Evolutionary conservation across 257 asterid species (phyloP).

Genomic region (Mentha longifolia): DNA sequence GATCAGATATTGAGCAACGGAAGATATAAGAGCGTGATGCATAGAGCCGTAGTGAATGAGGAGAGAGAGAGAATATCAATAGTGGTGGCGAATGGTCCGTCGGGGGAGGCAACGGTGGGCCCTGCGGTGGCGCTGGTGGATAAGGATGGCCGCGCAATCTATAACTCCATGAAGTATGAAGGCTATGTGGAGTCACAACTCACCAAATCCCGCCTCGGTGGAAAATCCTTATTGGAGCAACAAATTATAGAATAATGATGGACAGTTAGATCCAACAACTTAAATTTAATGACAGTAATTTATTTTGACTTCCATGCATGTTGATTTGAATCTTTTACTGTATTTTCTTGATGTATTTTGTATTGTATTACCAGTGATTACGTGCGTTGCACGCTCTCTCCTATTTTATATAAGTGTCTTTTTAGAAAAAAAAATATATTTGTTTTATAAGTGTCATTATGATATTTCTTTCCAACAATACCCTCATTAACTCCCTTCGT

Average conservation of each 20-base stretch:
- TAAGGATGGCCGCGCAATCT: slow-evolving; percentile 35
- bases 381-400: no score
- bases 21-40: slow-evolving; percentile 44
- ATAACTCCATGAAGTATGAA: slow-evolving; percentile 46
- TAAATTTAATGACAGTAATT: no score
- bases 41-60: slow-evolving; percentile 47
- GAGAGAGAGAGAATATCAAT: slow-evolving; percentile 46
- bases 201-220: slow-evolving; percentile 39
- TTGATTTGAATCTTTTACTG: no score
- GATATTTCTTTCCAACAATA: no score
- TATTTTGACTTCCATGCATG: no score
- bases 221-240: slow-evolving; percentile 44
- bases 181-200: slow-evolving; percentile 55
- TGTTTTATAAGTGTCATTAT: no score
- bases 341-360: no score
- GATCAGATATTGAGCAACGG: slow-evolving; percentile 44
- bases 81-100: slow-evolving; percentile 61
- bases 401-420: no score
- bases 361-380: no score
- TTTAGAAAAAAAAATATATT: no score
- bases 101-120: slow-evolving; percentile 48
- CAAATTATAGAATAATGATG: neutral
- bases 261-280: neutral
- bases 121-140: slow-evolving; percentile 46
- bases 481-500: no score